A percentile compares a stretch with the other conserved stretches of the same genome.
These are phyloP conservation scores for Kodamaea jinghongensis DNA, from an alignment of 805 yeast genomes.

Conservation along the genomic window DNA sequence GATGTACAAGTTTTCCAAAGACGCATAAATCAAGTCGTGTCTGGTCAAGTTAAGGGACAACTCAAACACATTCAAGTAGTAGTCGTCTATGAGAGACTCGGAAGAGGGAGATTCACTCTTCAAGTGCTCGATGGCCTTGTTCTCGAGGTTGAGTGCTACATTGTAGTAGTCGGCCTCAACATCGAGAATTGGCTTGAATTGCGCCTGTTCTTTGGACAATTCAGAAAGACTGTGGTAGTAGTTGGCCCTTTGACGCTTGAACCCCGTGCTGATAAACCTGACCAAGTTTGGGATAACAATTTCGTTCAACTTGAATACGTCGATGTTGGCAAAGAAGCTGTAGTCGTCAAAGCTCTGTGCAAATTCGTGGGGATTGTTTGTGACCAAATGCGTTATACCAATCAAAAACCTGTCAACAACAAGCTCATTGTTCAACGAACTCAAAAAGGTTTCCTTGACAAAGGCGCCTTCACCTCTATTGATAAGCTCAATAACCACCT, in stretches of 20 bases:
- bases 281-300: slow-evolving; percentile 12
- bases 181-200: not conserved
- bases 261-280: slow-evolving; percentile 21
- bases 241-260: slow-evolving; percentile 17
- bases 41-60: slow-evolving; percentile 22
- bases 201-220: slow-evolving; percentile 19
- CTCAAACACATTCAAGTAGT: slow-evolving; percentile 24
- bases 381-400: slow-evolving; percentile 34
- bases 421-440: slow-evolving; percentile 10
- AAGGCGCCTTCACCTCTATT: slow-evolving; percentile 35
- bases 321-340: slow-evolving; percentile 15
- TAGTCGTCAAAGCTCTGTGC: slow-evolving; percentile 23
- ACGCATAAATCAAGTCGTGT: slow-evolving; percentile 18
- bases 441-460: slow-evolving; percentile 41
- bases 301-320: slow-evolving; percentile 1
- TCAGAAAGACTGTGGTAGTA: slow-evolving; percentile 32
- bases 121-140: slow-evolving; percentile 22
- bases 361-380: slow-evolving; percentile 23
- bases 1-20: slow-evolving; percentile 16
- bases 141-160: slow-evolving; percentile 26
- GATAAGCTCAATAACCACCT: slow-evolving; percentile 29
- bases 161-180: slow-evolving; percentile 7
- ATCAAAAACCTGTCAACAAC: slow-evolving; percentile 28
- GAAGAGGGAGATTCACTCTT: slow-evolving; percentile 5
- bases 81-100: slow-evolving; percentile 11